Evolutionary conservation across 768 basidiomycete genomes (phyloP).

Genomic region (Leccinum subtestaceum): DNA sequence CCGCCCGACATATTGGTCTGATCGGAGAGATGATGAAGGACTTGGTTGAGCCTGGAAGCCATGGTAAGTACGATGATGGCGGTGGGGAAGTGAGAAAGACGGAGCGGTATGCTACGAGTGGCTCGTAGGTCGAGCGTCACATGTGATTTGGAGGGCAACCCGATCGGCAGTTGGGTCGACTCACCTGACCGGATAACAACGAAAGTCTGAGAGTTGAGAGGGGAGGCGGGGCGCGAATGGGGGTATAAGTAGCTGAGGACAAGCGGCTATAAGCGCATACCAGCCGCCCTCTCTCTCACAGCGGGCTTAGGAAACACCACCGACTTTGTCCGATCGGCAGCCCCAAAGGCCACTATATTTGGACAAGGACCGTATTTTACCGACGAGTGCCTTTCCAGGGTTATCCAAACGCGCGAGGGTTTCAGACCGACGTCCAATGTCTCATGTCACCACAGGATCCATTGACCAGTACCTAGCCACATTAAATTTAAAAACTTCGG

Average conservation of each 20-base stretch:
- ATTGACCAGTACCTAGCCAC: conserved; percentile 22
- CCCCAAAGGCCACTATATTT: not conserved
- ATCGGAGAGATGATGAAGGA: conserved; percentile 50
- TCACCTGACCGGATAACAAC: not conserved
- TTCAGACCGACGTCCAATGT: not conserved
- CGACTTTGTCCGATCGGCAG: conserved; percentile 10
- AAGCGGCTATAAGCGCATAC: not conserved
- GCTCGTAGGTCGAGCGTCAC: conserved; percentile 1
- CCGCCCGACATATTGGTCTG: conserved; percentile 51
- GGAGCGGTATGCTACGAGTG: not conserved
- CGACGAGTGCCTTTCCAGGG: not conserved
- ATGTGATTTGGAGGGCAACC: conserved; percentile 19
- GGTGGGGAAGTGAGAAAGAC: not conserved
- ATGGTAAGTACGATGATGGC: conserved; percentile 31
- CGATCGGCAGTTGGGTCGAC: not conserved
- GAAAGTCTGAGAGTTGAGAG: not conserved
- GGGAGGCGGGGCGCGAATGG: no score
- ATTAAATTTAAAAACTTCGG: not conserved
- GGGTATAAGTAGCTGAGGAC: conserved; percentile 7
- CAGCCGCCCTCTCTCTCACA: not conserved
- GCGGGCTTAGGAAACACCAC: not conserved
- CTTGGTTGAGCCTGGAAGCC: conserved; percentile 59
- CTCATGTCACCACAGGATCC: conserved; percentile 1
- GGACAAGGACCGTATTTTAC: not conserved
- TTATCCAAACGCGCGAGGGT: not conserved